Base-by-base conservation (phyloP, 192 early-diverging fungal species). In the Coemansia sp. region DNA sequence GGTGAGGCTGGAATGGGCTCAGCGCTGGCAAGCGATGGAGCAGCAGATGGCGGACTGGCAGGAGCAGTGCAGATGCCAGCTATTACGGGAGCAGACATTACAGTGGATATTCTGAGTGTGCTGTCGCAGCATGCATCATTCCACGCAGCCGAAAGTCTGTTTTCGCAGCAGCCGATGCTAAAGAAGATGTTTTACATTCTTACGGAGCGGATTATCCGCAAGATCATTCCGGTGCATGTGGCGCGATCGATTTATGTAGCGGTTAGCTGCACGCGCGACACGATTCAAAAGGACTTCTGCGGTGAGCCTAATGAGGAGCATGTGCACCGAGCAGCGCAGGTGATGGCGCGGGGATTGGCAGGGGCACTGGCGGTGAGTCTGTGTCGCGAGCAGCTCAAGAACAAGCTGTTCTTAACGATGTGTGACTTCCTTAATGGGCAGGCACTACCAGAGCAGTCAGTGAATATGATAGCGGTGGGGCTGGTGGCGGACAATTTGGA, bases 241-340 rank as follows among this genome's bases (percentile, higher is more conserved):
- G 94, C 94, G 45, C 82, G 96, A 58, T 92, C 94, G 13, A 93
- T 98, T 1, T 88, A 90, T 0, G 97, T 99, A 71, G 96, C 96
- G 3, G 85, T 89, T 2, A 92, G 94, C 55, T 92, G 93, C 43
- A 97, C 93, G 6, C 85, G 92, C 4, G 97, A 99, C 66, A 83
- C 97, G 29, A 85, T 98, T 22, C 71, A 90, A 47, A 99, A 99
- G 76, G 97, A 99, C 69, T 98, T 98, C 84, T 92, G 92, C 0
- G 85, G 92, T 66, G 97, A 99, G 71, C 87, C 92, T 5, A 93
- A 95, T 69, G 97, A 98, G 69, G 90, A 92, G 49, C 89, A 92
- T 65, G 90, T 99, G 89, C 85, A 93, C 52, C 90, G 93, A 50
- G 90, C 97, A 1, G 95, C 95, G 8, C 94, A 96, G 68, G 73